Evolutionary conservation across 164 flowering plant species (phyloP).

Genomic region (Magnolia changhungtana): DNA sequence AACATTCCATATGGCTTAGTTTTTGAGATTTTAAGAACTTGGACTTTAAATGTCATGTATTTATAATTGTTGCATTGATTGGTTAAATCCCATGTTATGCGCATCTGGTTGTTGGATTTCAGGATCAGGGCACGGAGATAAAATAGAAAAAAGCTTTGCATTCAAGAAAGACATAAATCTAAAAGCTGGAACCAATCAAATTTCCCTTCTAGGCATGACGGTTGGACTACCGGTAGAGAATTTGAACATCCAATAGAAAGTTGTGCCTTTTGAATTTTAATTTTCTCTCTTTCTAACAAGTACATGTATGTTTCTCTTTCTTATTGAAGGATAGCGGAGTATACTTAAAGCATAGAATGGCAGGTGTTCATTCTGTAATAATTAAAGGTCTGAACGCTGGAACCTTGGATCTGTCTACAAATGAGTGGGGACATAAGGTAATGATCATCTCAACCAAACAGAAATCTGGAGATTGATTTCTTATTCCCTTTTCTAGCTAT

Average conservation of each 20-base stretch:
- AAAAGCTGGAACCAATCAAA: conserved; percentile 56
- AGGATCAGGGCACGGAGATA: conserved; percentile 73
- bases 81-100: neutral
- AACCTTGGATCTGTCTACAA: conserved; percentile 59
- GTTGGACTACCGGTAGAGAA: conserved; percentile 71
- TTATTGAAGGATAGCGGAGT: conserved; percentile 63
- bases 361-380: conserved; percentile 53
- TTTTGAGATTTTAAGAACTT: neutral
- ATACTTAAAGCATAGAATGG: conserved; percentile 67
- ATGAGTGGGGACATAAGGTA: conserved; percentile 74
- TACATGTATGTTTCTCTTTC: neutral
- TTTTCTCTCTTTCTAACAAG: neutral
- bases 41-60: neutral
- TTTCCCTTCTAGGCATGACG: conserved; percentile 50
- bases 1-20: neutral
- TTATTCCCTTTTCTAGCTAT: neutral
- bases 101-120: neutral
- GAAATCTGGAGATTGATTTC: neutral
- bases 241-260: neutral
- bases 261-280: neutral
- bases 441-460: neutral
- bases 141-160: conserved; percentile 56
- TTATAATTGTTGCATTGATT: neutral
- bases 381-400: conserved; percentile 83
- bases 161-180: conserved; percentile 37